Conservation (phyloP, 768 basidiomycete genomes). For the Neoboletus subvelutipes region DNA sequence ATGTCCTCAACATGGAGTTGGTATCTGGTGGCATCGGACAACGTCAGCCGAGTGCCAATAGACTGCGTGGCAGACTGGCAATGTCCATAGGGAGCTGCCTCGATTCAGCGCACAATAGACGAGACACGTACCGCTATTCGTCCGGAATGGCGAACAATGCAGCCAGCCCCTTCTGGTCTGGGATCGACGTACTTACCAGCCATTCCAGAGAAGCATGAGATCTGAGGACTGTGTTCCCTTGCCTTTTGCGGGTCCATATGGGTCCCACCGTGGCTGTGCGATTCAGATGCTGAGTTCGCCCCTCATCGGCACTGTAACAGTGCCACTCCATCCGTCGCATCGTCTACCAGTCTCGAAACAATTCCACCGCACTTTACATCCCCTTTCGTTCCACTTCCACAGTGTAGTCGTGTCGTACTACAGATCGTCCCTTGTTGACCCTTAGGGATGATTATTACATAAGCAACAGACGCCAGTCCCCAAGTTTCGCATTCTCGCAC, state of each 20-base stretch:
- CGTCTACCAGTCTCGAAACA: neutral
- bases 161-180: slow-evolving; percentile 3
- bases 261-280: slow-evolving; percentile 42
- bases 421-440: neutral
- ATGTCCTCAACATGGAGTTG: slow-evolving; percentile 1
- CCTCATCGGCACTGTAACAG: neutral
- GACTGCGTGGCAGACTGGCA: slow-evolving; percentile 3
- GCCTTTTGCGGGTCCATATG: slow-evolving; percentile 42
- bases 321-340: neutral
- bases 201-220: slow-evolving; percentile 1
- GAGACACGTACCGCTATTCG: slow-evolving; percentile 20
- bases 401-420: neutral
- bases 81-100: slow-evolving; percentile 8
- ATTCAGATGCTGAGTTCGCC: neutral
- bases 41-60: neutral
- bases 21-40: neutral
- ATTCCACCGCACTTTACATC: neutral
- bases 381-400: neutral
- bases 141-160: slow-evolving; percentile 33
- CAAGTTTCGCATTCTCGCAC: slow-evolving; percentile 21
- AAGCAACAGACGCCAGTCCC: slow-evolving; percentile 11
- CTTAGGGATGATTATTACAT: slow-evolving; percentile 18
- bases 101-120: slow-evolving; percentile 28
- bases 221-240: too few species aligned
- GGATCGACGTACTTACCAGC: slow-evolving; percentile 17